Conservation (phyloP, 441 rosid genomes). For the Erodium moschatum region DNA sequence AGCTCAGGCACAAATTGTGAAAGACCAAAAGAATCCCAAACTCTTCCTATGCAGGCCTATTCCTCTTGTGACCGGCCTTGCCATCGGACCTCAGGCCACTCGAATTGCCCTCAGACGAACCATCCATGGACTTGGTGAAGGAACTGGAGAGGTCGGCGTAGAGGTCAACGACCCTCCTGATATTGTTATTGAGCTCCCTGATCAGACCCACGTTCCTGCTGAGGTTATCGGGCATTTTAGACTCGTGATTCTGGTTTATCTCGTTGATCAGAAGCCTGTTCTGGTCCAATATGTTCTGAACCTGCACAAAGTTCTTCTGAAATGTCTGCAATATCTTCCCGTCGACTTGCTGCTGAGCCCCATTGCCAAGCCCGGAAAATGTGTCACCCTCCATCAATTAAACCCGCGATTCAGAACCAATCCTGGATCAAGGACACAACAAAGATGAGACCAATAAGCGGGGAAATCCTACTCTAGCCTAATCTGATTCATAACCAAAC, state of each 20-base stretch:
- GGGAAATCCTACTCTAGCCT: no score
- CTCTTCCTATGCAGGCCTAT: slow-evolving; percentile 22
- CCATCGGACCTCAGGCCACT: slow-evolving; percentile 15
- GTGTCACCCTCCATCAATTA: slow-evolving; percentile 21
- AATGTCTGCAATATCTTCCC: slow-evolving; percentile 22
- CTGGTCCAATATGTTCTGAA: slow-evolving; percentile 21
- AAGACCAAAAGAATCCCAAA: background rate
- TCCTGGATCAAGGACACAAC: slow-evolving; percentile 25
- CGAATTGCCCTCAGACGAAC: slow-evolving; percentile 21
- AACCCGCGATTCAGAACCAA: background rate
- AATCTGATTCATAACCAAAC: no score
- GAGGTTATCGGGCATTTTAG: slow-evolving; percentile 22
- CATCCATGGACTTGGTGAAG: slow-evolving; percentile 23
- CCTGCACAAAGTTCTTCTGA: slow-evolving; percentile 24
- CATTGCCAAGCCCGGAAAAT: slow-evolving; percentile 12
- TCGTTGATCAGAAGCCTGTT: background rate
- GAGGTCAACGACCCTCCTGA: slow-evolving; percentile 25
- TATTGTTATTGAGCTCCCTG: slow-evolving; percentile 25
- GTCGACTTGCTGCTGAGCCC: slow-evolving; percentile 17
- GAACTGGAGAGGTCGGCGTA: slow-evolving; percentile 23
- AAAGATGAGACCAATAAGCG: no score
- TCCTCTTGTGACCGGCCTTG: slow-evolving; percentile 20
- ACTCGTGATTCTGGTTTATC: slow-evolving; percentile 18
- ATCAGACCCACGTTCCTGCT: slow-evolving; percentile 23
- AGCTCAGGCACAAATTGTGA: background rate